Percentiles rank a stretch among this genome's conserved stretches.
Conservation (phyloP, 495 filamentous ascomycete species). For the Bacidia rubella region DNA sequence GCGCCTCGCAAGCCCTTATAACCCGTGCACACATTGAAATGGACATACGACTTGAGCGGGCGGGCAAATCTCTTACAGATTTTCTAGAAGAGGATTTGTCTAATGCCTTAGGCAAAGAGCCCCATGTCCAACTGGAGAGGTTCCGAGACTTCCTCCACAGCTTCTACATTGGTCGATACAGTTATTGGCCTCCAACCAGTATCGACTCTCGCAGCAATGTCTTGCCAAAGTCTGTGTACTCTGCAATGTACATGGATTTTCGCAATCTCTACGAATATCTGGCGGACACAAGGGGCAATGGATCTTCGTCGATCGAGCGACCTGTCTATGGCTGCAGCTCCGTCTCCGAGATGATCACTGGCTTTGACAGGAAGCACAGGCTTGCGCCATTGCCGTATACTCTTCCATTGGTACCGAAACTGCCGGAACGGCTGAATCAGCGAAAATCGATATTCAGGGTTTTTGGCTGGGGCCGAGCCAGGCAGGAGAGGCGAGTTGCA, state of each 20-base stretch:
- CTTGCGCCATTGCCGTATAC: slow-evolving; percentile 40
- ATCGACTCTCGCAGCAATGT: slow-evolving; percentile 21
- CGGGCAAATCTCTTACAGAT: slow-evolving; percentile 32
- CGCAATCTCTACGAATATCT: slow-evolving; percentile 48
- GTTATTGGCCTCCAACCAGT: slow-evolving; percentile 47
- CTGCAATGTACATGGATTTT: slow-evolving; percentile 47
- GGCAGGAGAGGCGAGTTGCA: slow-evolving; percentile 20
- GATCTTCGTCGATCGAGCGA: slow-evolving; percentile 25
- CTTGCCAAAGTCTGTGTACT: slow-evolving; percentile 39
- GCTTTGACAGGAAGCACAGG: slow-evolving; percentile 43
- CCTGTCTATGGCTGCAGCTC: slow-evolving; percentile 44
- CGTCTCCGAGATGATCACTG: slow-evolving; percentile 42
- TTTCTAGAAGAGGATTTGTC: slow-evolving; percentile 52
- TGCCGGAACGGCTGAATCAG: slow-evolving; percentile 4
- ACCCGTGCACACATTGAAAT: slow-evolving; percentile 46
- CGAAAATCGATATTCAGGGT: slow-evolving; percentile 13
- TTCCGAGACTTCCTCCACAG: slow-evolving; percentile 48
- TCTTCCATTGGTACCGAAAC: slow-evolving; percentile 43
- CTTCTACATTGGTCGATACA: slow-evolving; percentile 46
- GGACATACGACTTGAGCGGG: slow-evolving; percentile 40
- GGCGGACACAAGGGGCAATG: slow-evolving; percentile 37
- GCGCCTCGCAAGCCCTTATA: slow-evolving; percentile 43
- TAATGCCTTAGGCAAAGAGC: slow-evolving; percentile 35
- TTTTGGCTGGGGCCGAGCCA: slow-evolving; percentile 21
- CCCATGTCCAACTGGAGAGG: slow-evolving; percentile 43